Evolutionary conservation across 1,284 basidiomycete species (phyloP), one percentile per base, ranked within the genome.

Genomic region (Amylostereum areolatum): DNA sequence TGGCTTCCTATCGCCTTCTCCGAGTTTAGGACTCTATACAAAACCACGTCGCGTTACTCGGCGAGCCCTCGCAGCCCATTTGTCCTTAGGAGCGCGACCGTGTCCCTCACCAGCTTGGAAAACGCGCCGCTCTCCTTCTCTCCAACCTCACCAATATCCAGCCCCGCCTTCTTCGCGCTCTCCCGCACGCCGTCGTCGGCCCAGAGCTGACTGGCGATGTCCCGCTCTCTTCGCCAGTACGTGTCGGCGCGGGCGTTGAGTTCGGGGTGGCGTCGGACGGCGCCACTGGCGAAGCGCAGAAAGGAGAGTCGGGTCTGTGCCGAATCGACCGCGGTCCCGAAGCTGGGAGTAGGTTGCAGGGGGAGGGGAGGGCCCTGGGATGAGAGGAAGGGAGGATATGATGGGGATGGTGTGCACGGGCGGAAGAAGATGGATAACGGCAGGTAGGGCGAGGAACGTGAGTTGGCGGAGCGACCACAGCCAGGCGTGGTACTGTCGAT

Each of bases 401-500:
- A 12, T 53, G 5, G 51, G 3, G 53, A 51, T 3, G 57, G 59
- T 6, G 52, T 28, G 32, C 61, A 43, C 59, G 27, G 57, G 53
- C 2, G 71, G 77, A 7, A 78, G 58, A 47, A 71, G 55, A 59
- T 75, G 73, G n/a, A 81, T 57, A 44, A 75, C 45, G 28, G 78
- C 54, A 0, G 83, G 83, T 7, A 88, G 68, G 33, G 72, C 12
- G 51, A 85, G 68, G 66, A 89, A 83, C 50, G 85, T 61, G 3
- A 70, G 35, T 49, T 78, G 75, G 9, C 86, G 83, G 24, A 68
- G 52, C 48, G 72, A 60, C 62, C 75, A 75, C 34, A 82, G 65
- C 29, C 59, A 68, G 61, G 89, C 84, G 65, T 86, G 81, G 78
- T 80, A 83, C 86, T 89, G 56, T 42, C 30, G n/a, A 9, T 31